These are phyloP conservation scores for Crithidia acanthocephali DNA, from an alignment of 208 protist species.

Conservation along the genomic window DNA sequence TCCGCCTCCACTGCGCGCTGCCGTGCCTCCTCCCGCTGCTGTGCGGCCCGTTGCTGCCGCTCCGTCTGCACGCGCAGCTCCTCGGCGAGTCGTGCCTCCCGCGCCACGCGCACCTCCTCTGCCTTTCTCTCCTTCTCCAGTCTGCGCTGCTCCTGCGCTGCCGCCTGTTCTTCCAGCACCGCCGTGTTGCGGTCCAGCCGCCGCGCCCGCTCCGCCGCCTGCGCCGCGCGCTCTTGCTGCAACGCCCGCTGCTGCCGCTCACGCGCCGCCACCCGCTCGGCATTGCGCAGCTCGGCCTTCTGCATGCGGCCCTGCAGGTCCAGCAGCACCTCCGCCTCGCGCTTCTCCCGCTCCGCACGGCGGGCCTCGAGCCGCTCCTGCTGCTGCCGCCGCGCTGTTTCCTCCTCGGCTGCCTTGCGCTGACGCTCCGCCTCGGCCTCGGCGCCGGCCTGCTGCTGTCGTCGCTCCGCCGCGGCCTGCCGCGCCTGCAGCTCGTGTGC, in stretches of 20 bases:
- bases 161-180: conserved; percentile 47
- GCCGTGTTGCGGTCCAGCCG: conserved; percentile 58
- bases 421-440: conserved; percentile 37
- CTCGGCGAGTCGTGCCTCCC: conserved; percentile 38
- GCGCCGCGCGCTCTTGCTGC: conserved; percentile 39
- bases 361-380: conserved; percentile 58
- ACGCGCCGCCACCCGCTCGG: conserved; percentile 52
- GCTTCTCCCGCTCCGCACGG: conserved; percentile 45
- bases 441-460: conserved; percentile 50
- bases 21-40: conserved; percentile 52
- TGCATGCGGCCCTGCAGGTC: conserved; percentile 53
- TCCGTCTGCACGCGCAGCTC: conserved; percentile 46
- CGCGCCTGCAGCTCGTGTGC: conserved; percentile 51
- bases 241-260: conserved; percentile 37
- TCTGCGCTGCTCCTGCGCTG: conserved; percentile 41
- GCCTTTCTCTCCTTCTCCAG: conserved; percentile 61
- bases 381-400: conserved; percentile 37
- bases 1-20: conserved; percentile 55
- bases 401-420: conserved; percentile 46
- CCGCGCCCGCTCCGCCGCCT: conserved; percentile 61
- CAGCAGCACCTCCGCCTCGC: conserved; percentile 51
- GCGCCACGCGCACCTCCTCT: conserved; percentile 36
- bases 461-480: conserved; percentile 44
- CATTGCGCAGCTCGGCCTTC: conserved; percentile 58
- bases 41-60: conserved; percentile 48